Percentiles rank a stretch among this genome's conserved stretches.
phyloP scores from a whole-genome alignment of 163 green algal species.

The Scenedesmus sp. region DNA sequence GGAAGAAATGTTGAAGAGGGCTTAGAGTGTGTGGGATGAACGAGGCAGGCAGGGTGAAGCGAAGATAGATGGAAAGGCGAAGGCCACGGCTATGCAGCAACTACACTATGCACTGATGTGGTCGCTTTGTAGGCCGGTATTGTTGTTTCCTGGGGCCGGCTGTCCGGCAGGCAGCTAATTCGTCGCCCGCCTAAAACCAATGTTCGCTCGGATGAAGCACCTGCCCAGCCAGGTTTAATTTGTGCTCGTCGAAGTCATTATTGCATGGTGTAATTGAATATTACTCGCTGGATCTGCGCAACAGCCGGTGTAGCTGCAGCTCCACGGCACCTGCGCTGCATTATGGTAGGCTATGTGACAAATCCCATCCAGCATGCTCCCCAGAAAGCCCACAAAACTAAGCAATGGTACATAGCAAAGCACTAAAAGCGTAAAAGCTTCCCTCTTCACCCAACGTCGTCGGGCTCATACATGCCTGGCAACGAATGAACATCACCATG shows the following conservation, averaged over 20 bases:
- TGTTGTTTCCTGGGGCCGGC: neutral
- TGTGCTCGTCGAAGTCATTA: neutral
- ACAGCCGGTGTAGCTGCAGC: neutral
- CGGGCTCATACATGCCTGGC: no score
- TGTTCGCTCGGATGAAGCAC: neutral
- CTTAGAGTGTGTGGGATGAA: neutral
- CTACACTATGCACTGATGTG: neutral
- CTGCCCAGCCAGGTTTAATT: neutral
- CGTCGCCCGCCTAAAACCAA: constrained; percentile 2
- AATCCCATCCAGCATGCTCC: no score
- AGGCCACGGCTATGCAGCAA: neutral
- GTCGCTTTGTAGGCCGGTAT: neutral
- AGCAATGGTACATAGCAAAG: no score
- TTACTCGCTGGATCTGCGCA: neutral
- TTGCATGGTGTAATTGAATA: neutral
- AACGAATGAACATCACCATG: no score
- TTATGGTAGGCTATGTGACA: neutral
- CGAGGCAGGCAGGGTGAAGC: neutral
- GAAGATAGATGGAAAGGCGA: neutral
- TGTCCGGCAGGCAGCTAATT: neutral
- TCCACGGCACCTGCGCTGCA: neutral
- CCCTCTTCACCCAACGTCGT: no score
- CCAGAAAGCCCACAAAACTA: no score
- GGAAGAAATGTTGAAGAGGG: neutral
- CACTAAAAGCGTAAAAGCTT: no score